A percentile compares a stretch with the other conserved stretches of the same genome.
Conservation (phyloP, 495 filamentous ascomycete species). For the Annulohypoxylon bovei region DNA sequence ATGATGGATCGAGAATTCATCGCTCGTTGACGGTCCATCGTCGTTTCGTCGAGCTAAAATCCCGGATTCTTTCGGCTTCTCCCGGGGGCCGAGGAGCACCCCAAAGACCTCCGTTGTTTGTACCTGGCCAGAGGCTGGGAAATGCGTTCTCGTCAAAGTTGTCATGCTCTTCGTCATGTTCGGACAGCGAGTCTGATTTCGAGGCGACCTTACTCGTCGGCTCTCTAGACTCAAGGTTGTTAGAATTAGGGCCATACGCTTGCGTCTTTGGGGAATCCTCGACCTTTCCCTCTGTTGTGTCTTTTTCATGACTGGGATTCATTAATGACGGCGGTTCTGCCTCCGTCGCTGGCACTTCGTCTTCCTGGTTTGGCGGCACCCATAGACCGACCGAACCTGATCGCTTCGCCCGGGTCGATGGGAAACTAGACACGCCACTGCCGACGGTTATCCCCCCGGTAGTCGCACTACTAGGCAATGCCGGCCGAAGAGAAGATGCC, state of each 20-base stretch:
- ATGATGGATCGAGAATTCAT: conserved; percentile 10
- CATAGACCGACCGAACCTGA: conserved; percentile 50
- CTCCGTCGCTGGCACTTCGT: conserved; percentile 48
- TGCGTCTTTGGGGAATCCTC: not conserved
- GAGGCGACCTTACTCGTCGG: not conserved
- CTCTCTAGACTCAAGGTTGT: not conserved
- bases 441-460: conserved; percentile 49
- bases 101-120: conserved; percentile 51
- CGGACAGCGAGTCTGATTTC: conserved; percentile 14
- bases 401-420: conserved; percentile 35
- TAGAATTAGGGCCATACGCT: conserved; percentile 5
- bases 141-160: conserved; percentile 31
- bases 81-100: conserved; percentile 48
- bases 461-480: conserved; percentile 16
- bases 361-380: conserved; percentile 49
- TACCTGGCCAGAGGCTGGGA: conserved; percentile 38
- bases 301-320: conserved; percentile 53
- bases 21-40: conserved; percentile 59
- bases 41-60: conserved; percentile 52
- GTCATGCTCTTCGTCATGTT: conserved; percentile 41
- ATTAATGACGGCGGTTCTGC: conserved; percentile 57
- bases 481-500: conserved; percentile 8
- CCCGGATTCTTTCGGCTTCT: conserved; percentile 50
- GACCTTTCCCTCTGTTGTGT: conserved; percentile 1
- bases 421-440: conserved; percentile 48